Base-by-base conservation (phyloP, 257 asterid species). In the Ligustrum vulgare region DNA sequence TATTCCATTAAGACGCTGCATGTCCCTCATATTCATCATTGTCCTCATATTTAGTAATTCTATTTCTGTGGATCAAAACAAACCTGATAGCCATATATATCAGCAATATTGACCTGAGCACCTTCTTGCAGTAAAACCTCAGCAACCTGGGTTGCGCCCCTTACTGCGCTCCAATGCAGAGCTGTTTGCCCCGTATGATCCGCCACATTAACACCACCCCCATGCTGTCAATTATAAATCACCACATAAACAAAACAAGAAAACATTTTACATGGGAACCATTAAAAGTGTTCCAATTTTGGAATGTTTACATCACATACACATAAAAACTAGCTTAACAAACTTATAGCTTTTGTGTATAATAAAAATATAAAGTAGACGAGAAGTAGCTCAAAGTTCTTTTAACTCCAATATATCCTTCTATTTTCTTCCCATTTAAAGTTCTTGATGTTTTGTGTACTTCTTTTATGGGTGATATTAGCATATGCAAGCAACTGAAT, bases 101-200 rank as follows among this genome's bases (percentile, higher is more conserved):
- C 97, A 65, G 91, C 91, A 31, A 89, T 88, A 80, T 81, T 82
- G 66, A 91, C 90, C 68, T 89, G 86, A 79, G 96, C 96, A 85
- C 98, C 98, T 79, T 95, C 98, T 82, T 87, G 96, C 83, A 95
- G 86, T 83, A 95, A 81, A 78, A 95, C 86, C 84, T 95, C 98
- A 22, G 97, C 94, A 77, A 89, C 99, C 84, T 89, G 96, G 77
- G 83, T 79, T 73, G 98, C 90, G 80, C 98, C 99, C 84, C 96
- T 89, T 73, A 93, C 97, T 56, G 98, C 96, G 84, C 97, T 92
- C 99, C 99, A 94, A 70, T 94, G 99, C 85, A 95, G 78, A 66
- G 98, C 99, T 25, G 96, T 91, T 88, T 95, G 98, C 47, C 99
- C 96, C 8, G 93, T 87, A 84, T 91, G 96, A 82, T 95, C 98